phyloP scores from a whole-genome alignment of 306 rosid species.

The Prunus salicina region DNA sequence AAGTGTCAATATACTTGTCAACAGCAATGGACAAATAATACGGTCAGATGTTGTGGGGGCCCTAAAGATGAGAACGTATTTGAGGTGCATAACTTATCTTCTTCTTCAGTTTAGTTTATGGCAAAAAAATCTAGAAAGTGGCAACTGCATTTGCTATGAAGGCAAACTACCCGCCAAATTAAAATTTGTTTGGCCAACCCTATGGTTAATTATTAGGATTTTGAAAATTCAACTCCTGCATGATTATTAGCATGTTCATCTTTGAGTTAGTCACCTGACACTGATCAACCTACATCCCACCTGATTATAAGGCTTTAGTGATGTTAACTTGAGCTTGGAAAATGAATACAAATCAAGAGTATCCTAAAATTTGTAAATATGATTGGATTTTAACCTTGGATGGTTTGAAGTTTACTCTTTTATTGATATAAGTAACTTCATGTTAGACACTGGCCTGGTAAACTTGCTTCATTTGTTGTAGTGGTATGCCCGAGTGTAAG shows the following conservation, averaged over 20 bases:
- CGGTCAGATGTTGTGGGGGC: constrained; percentile 91
- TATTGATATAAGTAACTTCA: neutral
- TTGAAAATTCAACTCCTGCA: neutral
- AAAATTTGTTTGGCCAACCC: neutral
- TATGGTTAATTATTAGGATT: neutral
- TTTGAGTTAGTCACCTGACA: neutral
- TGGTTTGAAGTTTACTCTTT: neutral
- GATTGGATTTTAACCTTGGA: neutral
- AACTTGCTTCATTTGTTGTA: constrained; percentile 36
- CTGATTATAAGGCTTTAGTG: neutral
- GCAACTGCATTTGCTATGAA: constrained; percentile 1
- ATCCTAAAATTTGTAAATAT: neutral
- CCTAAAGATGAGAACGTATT: constrained; percentile 76
- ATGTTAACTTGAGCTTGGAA: neutral
- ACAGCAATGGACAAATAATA: constrained; percentile 83
- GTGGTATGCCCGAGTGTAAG: constrained; percentile 94
- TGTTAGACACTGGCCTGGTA: neutral
- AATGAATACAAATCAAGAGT: neutral
- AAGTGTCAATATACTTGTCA: constrained; percentile 88
- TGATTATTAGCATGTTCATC: neutral
- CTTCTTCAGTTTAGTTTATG: neutral
- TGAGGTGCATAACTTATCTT: constrained; percentile 49
- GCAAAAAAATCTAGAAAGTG: too few species aligned
- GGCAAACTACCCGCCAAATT: neutral
- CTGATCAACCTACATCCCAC: neutral